Evolutionary conservation across 305 asterid species (phyloP).

Genomic region (Withania somnifera): DNA sequence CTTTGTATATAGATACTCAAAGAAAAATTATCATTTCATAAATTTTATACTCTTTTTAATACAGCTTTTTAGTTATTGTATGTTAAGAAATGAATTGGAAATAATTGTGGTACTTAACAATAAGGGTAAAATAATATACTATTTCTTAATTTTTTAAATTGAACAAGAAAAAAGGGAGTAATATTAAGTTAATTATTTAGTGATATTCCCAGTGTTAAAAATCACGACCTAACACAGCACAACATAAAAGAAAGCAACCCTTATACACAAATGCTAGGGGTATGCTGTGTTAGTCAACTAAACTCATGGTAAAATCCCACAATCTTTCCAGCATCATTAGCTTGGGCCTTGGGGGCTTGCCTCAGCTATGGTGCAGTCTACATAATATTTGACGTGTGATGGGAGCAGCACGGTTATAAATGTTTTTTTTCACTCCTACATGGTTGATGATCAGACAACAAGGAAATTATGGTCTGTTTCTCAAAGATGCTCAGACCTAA

Average conservation of each 20-base stretch:
- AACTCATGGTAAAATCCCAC: conserved; percentile 54
- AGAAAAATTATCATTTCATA: too few species aligned
- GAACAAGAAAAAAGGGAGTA: too few species aligned
- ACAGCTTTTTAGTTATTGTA: too few species aligned
- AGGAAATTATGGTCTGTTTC: neutral
- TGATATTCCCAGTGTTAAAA: too few species aligned
- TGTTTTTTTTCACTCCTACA: neutral
- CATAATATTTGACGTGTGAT: conserved; percentile 38
- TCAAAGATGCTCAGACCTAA: neutral
- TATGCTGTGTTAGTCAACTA: conserved; percentile 20
- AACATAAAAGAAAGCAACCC: neutral
- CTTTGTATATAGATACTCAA: too few species aligned
- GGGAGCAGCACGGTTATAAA: neutral
- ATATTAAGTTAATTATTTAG: too few species aligned
- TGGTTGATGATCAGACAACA: neutral
- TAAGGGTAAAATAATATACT: too few species aligned
- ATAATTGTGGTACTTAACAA: too few species aligned
- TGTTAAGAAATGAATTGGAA: too few species aligned
- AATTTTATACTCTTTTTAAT: too few species aligned
- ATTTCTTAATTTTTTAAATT: too few species aligned
- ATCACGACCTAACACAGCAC: too few species aligned
- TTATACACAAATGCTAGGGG: neutral
- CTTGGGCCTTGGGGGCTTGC: conserved; percentile 25
- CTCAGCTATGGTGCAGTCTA: conserved; percentile 35
- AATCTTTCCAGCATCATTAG: conserved; percentile 47